Base-by-base conservation (phyloP, 345 rosid species). In the Cardiospermum halicacabum region DNA sequence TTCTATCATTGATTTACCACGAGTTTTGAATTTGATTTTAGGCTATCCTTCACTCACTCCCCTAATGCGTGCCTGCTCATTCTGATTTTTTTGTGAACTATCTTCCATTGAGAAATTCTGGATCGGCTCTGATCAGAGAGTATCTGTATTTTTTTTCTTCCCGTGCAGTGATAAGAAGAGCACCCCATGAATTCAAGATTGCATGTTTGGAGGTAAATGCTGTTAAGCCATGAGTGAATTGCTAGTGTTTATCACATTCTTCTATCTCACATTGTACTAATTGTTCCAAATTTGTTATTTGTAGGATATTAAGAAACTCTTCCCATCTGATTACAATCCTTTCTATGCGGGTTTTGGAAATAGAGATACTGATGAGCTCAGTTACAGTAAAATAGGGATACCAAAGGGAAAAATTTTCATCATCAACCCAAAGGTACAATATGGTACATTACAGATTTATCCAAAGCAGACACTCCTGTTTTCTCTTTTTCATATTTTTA, bases 141-240 rank as follows among this genome's bases (percentile, higher is more conserved):
- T 49, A 36, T 37, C 47, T 50, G 63, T 32, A 26, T 47, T 28
- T 47, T 55, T 60, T 54, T 18, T 30, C 2, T 16, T n/a, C n/a
- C n/a, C n/a, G 48, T 36, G 57, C 84, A 92, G 98, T 92, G 25
- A 89, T 92, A 68, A 77, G 98, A 79, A 84, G 96, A 76, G 92
- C 98, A 25, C 98, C 98, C 42, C 98, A 92, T 28, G 96, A 92
- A 65, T 92, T 92, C 82, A 92, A 92, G 77, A 92, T 92, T 40
- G 96, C 96, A 4, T 92, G 98, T 78, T 68, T 92, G 64, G 86
- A 92, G 98, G 97, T 87, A 82, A 61, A 53, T 48, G 7, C 34
- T 45, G 53, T 63, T 67, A 62, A 24, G 22, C 21, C 26, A 32
- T 45, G 48, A 49, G 36, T 47, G 18, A 36, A 31, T 45, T 15